Evolutionary conservation across 495 filamentous ascomycete species (phyloP).

Genomic region (Talaromyces adpressus): DNA sequence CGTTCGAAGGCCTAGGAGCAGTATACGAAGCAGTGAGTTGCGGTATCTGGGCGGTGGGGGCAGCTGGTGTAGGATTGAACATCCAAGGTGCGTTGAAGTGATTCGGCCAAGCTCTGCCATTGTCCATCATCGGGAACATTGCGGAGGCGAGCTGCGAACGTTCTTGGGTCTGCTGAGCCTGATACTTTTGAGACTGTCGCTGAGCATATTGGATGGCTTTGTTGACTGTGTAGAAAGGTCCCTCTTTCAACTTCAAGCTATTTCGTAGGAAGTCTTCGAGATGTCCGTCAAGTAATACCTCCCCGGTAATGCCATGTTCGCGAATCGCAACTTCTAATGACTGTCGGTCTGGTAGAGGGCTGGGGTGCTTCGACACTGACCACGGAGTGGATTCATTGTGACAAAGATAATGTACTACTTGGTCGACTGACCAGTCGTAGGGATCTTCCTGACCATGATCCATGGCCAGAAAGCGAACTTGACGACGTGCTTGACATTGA

Average conservation of each 20-base stretch:
- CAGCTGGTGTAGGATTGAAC: not conserved
- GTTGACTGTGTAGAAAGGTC: constrained; percentile 36
- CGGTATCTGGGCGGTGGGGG: not conserved
- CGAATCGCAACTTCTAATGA: constrained; percentile 47
- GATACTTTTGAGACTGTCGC: constrained; percentile 32
- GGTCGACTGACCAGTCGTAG: constrained; percentile 58
- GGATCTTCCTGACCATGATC: constrained; percentile 42
- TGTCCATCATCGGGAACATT: constrained; percentile 4
- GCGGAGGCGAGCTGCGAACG: not conserved
- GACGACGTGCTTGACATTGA: not conserved
- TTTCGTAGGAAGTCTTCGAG: constrained; percentile 32
- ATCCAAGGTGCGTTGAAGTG: not conserved
- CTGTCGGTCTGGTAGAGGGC: constrained; percentile 42
- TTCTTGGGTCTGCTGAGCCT: constrained; percentile 7
- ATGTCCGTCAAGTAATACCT: constrained; percentile 42
- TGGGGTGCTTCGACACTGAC: constrained; percentile 19
- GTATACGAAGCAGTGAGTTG: not conserved
- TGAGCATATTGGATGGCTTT: constrained; percentile 41
- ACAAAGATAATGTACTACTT: constrained; percentile 60
- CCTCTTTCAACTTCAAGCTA: constrained; percentile 43
- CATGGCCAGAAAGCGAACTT: constrained; percentile 6
- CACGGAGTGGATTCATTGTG: constrained; percentile 36
- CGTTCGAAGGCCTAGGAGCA: not conserved
- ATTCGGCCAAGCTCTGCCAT: not conserved
- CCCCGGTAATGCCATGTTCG: constrained; percentile 54